These are phyloP conservation scores for Aspergillus persii DNA, from an alignment of 2,329 filamentous ascomycete species.

Conservation along the genomic window DNA sequence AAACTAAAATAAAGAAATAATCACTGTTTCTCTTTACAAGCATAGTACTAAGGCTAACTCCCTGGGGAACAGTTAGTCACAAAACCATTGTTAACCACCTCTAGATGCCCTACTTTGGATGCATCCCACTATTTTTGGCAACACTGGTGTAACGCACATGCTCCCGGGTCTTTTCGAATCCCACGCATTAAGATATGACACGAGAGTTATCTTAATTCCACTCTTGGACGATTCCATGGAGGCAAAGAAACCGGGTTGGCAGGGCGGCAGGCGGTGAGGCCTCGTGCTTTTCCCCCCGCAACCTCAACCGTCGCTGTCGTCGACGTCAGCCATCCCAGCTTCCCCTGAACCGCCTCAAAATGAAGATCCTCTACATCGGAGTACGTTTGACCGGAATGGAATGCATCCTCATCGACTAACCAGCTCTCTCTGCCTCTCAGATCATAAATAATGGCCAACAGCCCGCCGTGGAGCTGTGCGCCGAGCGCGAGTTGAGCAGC, in stretches of 20 bases:
- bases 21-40: too few species aligned
- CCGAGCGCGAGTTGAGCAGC: constrained; percentile 71
- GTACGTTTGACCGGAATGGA: constrained; percentile 51
- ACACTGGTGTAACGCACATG: too few species aligned
- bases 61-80: too few species aligned
- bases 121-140: too few species aligned
- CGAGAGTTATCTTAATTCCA: background rate
- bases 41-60: too few species aligned
- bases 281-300: constrained; percentile 4
- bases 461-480: constrained; percentile 72
- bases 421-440: constrained; percentile 44
- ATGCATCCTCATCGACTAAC: background rate
- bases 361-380: constrained; percentile 87
- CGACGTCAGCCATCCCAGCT: constrained; percentile 13
- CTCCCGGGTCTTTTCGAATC: too few species aligned
- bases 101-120: too few species aligned
- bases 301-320: constrained; percentile 5
- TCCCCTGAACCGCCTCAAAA: constrained; percentile 46
- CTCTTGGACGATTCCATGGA: background rate
- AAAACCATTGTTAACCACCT: too few species aligned
- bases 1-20: too few species aligned
- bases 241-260: background rate
- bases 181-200: too few species aligned
- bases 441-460: constrained; percentile 76
- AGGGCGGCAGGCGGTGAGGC: background rate